Evolutionary conservation across 495 filamentous ascomycete genomes (phyloP), one percentile per base, ranked within the genome.

Genomic region (Penicillium arizonense): DNA sequence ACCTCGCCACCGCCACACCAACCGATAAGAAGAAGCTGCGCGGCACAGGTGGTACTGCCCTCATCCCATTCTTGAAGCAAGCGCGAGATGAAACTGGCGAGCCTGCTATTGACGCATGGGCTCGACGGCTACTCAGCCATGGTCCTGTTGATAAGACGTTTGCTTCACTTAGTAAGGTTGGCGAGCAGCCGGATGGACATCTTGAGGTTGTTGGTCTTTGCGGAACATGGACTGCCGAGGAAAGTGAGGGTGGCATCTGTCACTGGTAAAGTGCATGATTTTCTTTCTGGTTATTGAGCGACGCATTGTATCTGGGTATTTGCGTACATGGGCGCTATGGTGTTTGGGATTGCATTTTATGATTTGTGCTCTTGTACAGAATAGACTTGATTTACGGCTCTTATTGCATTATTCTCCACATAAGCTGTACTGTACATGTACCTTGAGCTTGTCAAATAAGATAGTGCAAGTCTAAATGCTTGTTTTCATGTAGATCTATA

Each of bases 1-100:
- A 92, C 58, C 77, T 95, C 3, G 89, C 88, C 4, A 84, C 81
- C 0, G 80, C 76, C 1, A 67, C 63, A 51, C 72, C 72, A 28
- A 55, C 56, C 10, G 68, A 65, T 32, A 70, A 61, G 37, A 82
- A 82, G 56, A 88, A 86, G 52, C 78, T 97, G 0, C 89, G 86
- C 32, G 94, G 94, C 20, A 98, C 94, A 0, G 94, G 94, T 18
- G 93, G 93, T 7, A 97, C 93, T 0, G 87, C 91, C 2, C 72
- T 97, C 54, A 96, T 97, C 48, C 89, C 91, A 0, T 97, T 97
- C 65, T 74, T 97, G 45, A 96, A 96, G 64, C 93, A 97, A 68
- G 92, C 93, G 3, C 80, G 93, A 4, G 93, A 97, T 63, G 94
- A 99, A 76, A 97, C 93, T 0, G 88, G 90, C 36, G 94, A 97